Evolutionary conservation across 192 early-diverging fungal species (phyloP).

Genomic region (Gryganskiella cystojenkinii): DNA sequence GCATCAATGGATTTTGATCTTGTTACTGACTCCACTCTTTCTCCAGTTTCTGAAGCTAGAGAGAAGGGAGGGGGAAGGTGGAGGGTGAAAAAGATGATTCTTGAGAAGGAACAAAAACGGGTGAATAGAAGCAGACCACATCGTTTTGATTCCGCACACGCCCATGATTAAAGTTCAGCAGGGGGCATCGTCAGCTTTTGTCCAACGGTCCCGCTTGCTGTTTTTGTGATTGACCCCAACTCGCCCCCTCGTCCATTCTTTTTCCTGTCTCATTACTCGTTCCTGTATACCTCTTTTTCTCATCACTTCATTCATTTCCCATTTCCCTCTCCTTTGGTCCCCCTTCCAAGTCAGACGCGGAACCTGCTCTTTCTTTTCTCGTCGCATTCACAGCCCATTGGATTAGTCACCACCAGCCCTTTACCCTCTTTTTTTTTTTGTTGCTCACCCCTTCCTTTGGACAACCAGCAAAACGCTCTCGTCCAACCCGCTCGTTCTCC

Average conservation of each 20-base stretch:
- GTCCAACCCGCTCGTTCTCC: not conserved
- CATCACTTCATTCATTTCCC: not conserved
- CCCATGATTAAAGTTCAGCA: too few species aligned
- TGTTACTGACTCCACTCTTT: too few species aligned
- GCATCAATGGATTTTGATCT: too few species aligned
- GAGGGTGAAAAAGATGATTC: not conserved
- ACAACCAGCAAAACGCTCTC: too few species aligned
- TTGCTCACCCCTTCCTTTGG: not conserved
- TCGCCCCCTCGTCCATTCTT: too few species aligned
- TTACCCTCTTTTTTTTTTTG: not conserved
- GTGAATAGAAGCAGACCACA: not conserved
- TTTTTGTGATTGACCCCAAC: too few species aligned
- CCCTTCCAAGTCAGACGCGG: too few species aligned
- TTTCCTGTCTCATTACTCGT: not conserved
- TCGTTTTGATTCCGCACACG: too few species aligned
- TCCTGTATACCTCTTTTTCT: not conserved
- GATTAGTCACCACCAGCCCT: not conserved
- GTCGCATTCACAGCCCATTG: not conserved
- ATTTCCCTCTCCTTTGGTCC: not conserved
- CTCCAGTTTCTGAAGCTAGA: not conserved
- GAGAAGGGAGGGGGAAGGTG: not conserved
- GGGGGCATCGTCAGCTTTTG: not conserved
- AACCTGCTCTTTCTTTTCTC: not conserved
- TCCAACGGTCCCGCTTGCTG: not conserved
- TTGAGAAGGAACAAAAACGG: not conserved